A percentile compares a stretch with the other conserved stretches of the same genome.
Conservation (phyloP, 257 asterid species). For the Prunella vulgaris region DNA sequence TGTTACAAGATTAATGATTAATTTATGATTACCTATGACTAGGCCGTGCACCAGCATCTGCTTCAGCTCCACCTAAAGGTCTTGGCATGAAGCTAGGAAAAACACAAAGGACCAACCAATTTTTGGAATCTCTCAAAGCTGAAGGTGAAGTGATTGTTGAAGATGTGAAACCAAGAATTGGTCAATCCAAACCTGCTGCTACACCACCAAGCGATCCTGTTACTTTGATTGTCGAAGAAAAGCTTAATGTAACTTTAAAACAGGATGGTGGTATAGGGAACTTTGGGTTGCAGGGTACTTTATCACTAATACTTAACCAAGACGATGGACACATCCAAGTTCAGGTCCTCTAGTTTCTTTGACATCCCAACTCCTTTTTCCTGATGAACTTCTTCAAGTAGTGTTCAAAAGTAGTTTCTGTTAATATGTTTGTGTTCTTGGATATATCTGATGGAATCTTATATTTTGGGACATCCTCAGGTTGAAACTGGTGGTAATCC, state of each 20-base stretch:
- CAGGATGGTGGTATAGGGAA: conserved; percentile 83
- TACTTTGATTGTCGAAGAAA: conserved; percentile 81
- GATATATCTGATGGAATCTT: not conserved
- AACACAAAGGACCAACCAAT: conserved; percentile 73
- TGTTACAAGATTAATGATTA: not conserved
- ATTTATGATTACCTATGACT: conserved; percentile 17
- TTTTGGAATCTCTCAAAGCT: conserved; percentile 85
- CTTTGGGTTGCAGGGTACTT: conserved; percentile 83
- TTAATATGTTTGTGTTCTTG: conserved; percentile 10
- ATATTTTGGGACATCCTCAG: conserved; percentile 32
- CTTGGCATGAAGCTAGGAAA: conserved; percentile 90
- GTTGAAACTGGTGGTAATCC: conserved; percentile 80
- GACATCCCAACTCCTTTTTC: not conserved
- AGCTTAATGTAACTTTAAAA: conserved; percentile 61
- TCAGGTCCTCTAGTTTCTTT: conserved; percentile 45
- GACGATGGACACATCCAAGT: conserved; percentile 90
- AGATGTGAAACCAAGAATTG: conserved; percentile 73
- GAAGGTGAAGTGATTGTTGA: conserved; percentile 87
- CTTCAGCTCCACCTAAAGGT: conserved; percentile 84
- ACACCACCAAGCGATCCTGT: conserved; percentile 80
- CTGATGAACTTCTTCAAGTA: conserved; percentile 1
- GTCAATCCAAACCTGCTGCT: conserved; percentile 67
- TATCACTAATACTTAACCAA: conserved; percentile 74
- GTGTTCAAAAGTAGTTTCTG: not conserved
- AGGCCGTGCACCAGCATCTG: conserved; percentile 76